These are phyloP conservation scores for Penicillium sp. DNA, from an alignment of 2,329 filamentous ascomycete genomes.

Conservation along the genomic window DNA sequence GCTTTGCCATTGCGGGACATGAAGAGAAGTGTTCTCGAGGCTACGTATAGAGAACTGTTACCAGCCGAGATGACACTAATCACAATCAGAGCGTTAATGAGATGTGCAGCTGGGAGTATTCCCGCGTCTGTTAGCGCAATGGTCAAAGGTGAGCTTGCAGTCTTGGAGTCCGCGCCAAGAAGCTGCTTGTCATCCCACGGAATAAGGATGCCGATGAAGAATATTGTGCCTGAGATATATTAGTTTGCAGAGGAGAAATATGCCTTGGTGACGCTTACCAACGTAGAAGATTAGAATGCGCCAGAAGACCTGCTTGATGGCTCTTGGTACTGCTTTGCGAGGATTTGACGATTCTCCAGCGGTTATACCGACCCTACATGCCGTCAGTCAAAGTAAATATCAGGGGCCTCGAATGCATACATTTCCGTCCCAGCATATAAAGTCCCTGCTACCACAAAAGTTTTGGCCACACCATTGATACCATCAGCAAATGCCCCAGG, in stretches of 20 bases:
- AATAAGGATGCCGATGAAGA: constrained; percentile 74
- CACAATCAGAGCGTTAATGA: constrained; percentile 77
- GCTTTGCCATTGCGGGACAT: constrained; percentile 75
- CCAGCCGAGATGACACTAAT: constrained; percentile 70
- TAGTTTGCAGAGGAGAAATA: background rate
- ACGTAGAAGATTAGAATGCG: constrained; percentile 60
- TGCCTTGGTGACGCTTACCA: constrained; percentile 24
- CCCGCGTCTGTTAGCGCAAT: constrained; percentile 73
- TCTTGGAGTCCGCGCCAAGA: constrained; percentile 61
- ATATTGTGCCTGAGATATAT: constrained; percentile 56
- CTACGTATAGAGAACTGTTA: constrained; percentile 77
- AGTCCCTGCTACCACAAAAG: constrained; percentile 36
- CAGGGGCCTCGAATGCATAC: constrained; percentile 8
- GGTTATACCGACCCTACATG: constrained; percentile 35
- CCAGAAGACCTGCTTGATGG: constrained; percentile 44
- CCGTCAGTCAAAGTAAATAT: constrained; percentile 1
- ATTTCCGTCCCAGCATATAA: constrained; percentile 38
- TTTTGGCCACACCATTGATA: constrained; percentile 37
- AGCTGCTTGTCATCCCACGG: constrained; percentile 67
- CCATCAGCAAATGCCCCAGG: constrained; percentile 35
- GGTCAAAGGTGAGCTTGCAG: constrained; percentile 71
- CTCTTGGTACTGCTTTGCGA: constrained; percentile 45
- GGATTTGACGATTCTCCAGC: constrained; percentile 45
- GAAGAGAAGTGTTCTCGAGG: constrained; percentile 70
- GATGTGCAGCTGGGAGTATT: constrained; percentile 69